Conservation (phyloP, 2,329 filamentous ascomycete species). For the Nigrospora oryzae region DNA sequence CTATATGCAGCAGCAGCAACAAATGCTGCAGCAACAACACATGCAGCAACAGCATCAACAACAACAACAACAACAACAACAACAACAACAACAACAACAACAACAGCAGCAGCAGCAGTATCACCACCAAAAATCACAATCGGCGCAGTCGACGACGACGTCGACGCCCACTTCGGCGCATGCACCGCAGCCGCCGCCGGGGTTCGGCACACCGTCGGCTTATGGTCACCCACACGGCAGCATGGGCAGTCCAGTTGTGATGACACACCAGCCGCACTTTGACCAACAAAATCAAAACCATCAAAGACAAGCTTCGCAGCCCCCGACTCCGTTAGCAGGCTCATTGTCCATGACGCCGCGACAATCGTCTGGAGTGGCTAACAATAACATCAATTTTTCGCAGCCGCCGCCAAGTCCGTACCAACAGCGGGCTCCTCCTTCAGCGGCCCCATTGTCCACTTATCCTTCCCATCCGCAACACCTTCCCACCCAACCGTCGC, state of each 20-base stretch:
- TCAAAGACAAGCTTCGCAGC: constrained; percentile 43
- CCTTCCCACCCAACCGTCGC: constrained; percentile 20
- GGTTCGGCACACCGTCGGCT: constrained; percentile 30
- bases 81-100: constrained; percentile 28
- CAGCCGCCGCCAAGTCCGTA: constrained; percentile 53
- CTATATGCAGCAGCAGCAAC: constrained; percentile 26
- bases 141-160: constrained; percentile 49
- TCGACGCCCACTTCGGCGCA: constrained; percentile 57
- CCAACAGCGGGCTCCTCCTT: constrained; percentile 37
- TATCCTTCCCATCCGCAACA: constrained; percentile 20
- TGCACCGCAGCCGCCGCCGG: constrained; percentile 40
- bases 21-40: constrained; percentile 23
- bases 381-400: constrained; percentile 23
- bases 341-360: constrained; percentile 34
- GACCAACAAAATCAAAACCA: constrained; percentile 19
- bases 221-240: constrained; percentile 28
- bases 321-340: constrained; percentile 43
- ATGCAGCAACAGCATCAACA: constrained; percentile 19
- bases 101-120: constrained; percentile 28
- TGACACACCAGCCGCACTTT: constrained; percentile 29
- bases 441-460: constrained; percentile 14
- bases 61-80: constrained; percentile 26
- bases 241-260: constrained; percentile 39
- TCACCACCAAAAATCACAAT: constrained; percentile 42
- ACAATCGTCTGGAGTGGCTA: constrained; percentile 25